phyloP scores from a whole-genome alignment of 805 yeast genomes.

The Candida berthetii region DNA sequence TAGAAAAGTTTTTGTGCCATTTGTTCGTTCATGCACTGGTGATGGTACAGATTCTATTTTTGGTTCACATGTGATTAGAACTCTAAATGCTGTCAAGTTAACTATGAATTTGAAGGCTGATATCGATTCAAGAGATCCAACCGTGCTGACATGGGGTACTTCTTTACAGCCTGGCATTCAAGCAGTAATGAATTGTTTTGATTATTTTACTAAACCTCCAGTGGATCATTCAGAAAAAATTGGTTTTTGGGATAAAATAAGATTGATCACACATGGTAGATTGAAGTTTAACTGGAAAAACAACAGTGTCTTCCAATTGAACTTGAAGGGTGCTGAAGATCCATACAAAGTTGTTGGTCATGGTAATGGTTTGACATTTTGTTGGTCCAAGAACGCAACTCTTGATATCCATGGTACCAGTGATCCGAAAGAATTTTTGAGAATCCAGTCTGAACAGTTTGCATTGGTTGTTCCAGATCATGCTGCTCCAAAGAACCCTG shows the following conservation, averaged over 20 bases:
- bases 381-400: conserved; percentile 52
- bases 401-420: conserved; percentile 45
- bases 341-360: conserved; percentile 55
- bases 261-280: conserved; percentile 48
- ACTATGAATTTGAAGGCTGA: conserved; percentile 41
- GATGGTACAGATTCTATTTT: conserved; percentile 40
- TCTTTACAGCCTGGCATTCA: conserved; percentile 55
- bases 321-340: conserved; percentile 52
- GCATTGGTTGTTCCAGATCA: conserved; percentile 32
- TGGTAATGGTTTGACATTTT: conserved; percentile 58
- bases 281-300: conserved; percentile 39
- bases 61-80: conserved; percentile 52
- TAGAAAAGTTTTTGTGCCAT: conserved; percentile 48
- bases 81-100: conserved; percentile 57
- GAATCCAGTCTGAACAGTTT: conserved; percentile 50
- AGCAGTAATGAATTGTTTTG: conserved; percentile 59
- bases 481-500: conserved; percentile 7
- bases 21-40: conserved; percentile 36
- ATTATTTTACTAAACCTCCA: conserved; percentile 64
- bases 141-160: conserved; percentile 58
- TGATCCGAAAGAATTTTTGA: conserved; percentile 42
- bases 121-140: conserved; percentile 39
- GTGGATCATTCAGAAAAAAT: conserved; percentile 55
- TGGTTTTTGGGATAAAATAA: conserved; percentile 70
- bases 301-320: conserved; percentile 47